Base-by-base conservation (phyloP, 164 flowering plant genomes). In the Litsea cubeba region DNA sequence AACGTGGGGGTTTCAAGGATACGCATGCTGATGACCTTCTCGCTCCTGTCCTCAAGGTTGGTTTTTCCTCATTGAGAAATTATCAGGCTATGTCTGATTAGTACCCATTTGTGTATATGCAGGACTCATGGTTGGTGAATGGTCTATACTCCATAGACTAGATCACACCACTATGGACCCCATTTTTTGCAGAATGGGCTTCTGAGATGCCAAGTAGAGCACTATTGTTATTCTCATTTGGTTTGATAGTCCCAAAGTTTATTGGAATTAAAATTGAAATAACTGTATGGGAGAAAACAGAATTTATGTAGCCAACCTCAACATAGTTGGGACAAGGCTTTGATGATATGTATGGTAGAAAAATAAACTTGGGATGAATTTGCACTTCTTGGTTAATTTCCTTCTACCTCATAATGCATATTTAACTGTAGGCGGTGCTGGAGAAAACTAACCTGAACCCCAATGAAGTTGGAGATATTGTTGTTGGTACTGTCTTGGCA, bases 1-100 rank as follows among this genome's bases (percentile, higher is more conserved):
- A 90, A 76, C 89, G 97, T 50, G 99, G 98, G 22, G 91, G 96
- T 24, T 93, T 93, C 82, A 95, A 95, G 83, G 97, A 95, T 73
- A 95, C 99, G 1, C 80, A 51, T 74, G 73, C 96, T 25, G 99
- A 95, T 77, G 99, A 94, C 78, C 72, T 93, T 15, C 97, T 95
- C 65, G 91, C 98, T 35, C 85, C 95, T 35, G 97, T 94, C 73
- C 79, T 96, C 62, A 93, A 80, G 97, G 98, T 92, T n/a, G 5
- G 74, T 78, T 69, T 12, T 57, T 30, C 68, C 69, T 30, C 24
- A 5, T 54, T 54, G 60, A 15, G 60, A 54, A 54, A 54, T 54
- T 54, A 54, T 54, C n/a, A 20, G 60, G 7, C n/a, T 54, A 1
- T 51, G 60, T 14, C 60, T 54, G 5, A 14, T 54, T 54, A 3